Percentiles rank a stretch among this genome's conserved stretches.
These are phyloP conservation scores for Fusarium sublunatum DNA, from an alignment of 2,329 filamentous ascomycete species.

Conservation along the genomic window DNA sequence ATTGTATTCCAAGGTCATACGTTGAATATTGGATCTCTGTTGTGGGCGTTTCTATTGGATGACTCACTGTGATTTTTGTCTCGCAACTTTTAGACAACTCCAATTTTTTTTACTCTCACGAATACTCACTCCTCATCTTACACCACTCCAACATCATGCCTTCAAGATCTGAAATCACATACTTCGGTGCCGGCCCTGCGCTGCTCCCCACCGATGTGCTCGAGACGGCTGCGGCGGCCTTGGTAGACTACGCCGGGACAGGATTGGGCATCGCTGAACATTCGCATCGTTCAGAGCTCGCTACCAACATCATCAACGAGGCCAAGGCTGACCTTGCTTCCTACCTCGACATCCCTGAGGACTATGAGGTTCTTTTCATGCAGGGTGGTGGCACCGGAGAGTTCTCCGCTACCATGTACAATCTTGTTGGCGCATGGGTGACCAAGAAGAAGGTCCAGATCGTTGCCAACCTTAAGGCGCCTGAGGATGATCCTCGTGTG, in stretches of 20 bases:
- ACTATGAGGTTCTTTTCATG: conserved; percentile 91
- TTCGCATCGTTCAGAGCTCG: conserved; percentile 85
- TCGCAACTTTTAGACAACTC: conserved; percentile 19
- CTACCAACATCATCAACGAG: conserved; percentile 80
- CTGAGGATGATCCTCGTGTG: conserved; percentile 62
- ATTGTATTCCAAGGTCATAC: conserved; percentile 27
- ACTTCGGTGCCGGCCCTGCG: conserved; percentile 94
- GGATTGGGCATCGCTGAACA: conserved; percentile 91
- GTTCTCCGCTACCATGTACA: conserved; percentile 86
- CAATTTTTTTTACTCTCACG: conserved; percentile 29
- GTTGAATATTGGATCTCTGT: conserved; percentile 24
- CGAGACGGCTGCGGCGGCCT: conserved; percentile 77
- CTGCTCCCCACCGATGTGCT: conserved; percentile 84
- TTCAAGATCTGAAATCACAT: conserved; percentile 77
- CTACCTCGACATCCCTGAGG: conserved; percentile 83
- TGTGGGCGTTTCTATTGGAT: conserved; percentile 42
- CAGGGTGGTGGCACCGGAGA: conserved; percentile 87
- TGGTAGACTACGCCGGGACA: conserved; percentile 83
- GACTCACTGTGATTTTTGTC: conserved; percentile 34
- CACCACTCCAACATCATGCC: conserved; percentile 65
- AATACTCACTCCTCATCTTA: conserved; percentile 19
- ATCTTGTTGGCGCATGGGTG: conserved; percentile 86
- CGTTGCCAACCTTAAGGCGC: conserved; percentile 63
- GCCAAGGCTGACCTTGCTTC: conserved; percentile 78
- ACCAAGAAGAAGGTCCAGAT: conserved; percentile 72